Evolutionary conservation across 352 stramenopile species (phyloP).

Genomic region (Globisporangium polare): DNA sequence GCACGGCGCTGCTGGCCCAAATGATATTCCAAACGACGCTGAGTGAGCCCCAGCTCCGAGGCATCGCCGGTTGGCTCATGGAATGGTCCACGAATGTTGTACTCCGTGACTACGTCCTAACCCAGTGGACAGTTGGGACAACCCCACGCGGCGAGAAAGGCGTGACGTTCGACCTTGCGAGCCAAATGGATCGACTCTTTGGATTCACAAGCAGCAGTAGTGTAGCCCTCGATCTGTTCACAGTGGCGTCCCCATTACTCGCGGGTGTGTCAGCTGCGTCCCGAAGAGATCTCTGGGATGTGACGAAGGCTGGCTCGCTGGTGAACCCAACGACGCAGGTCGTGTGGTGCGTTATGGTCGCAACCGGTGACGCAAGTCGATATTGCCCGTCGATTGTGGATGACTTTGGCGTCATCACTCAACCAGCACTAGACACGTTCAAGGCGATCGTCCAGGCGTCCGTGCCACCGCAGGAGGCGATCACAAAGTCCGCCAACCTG

Average conservation of each 20-base stretch:
- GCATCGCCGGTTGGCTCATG: constrained; percentile 48
- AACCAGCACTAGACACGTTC: constrained; percentile 24
- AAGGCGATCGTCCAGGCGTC: constrained; percentile 27
- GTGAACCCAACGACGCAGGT: constrained; percentile 38
- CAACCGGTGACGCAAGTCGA: constrained; percentile 9
- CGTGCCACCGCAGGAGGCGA: constrained; percentile 12
- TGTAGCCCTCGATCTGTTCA: constrained; percentile 8
- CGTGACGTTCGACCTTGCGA: constrained; percentile 22
- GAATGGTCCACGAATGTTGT: constrained; percentile 38
- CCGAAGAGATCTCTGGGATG: constrained; percentile 44
- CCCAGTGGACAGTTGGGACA: constrained; percentile 43
- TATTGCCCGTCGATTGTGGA: constrained; percentile 35
- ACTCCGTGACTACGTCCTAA: constrained; percentile 38
- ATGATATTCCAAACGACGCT: constrained; percentile 31
- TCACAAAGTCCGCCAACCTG: constrained; percentile 34
- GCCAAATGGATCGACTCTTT: constrained; percentile 27
- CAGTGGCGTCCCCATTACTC: constrained; percentile 6
- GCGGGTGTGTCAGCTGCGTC: constrained; percentile 16
- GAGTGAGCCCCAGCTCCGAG: constrained; percentile 32
- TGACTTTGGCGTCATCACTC: constrained; percentile 30
- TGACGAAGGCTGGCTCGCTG: constrained; percentile 30
- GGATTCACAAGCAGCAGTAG: constrained; percentile 11
- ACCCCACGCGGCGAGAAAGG: constrained; percentile 34
- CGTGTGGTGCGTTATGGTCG: constrained; percentile 41
- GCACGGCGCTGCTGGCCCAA: constrained; percentile 19